These are phyloP conservation scores for Nicotiana paniculata DNA, from an alignment of 257 asterid genomes.

Conservation along the genomic window DNA sequence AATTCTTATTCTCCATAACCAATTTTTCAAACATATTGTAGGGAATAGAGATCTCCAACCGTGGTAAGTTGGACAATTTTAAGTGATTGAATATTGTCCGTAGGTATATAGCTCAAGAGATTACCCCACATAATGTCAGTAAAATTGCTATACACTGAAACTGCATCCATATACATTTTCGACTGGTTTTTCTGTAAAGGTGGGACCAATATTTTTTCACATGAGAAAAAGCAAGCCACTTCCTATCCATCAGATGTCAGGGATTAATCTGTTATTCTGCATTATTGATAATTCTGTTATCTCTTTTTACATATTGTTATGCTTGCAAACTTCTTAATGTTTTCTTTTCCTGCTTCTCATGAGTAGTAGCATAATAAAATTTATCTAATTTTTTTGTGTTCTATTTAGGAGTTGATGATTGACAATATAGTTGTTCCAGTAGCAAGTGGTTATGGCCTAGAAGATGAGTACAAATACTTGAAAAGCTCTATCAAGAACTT, in stretches of 20 bases:
- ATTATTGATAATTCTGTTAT: neutral
- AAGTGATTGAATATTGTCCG: neutral
- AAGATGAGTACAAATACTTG: conserved; percentile 70
- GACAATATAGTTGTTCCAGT: conserved; percentile 71
- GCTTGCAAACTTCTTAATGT: neutral
- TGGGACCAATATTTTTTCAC: neutral
- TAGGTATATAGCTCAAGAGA: neutral
- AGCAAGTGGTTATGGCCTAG: conserved; percentile 62
- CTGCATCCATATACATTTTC: neutral
- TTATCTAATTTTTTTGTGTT: neutral
- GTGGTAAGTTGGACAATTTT: neutral
- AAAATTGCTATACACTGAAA: neutral
- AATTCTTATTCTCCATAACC: too few species aligned
- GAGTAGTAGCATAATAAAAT: neutral
- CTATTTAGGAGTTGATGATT: conserved; percentile 65
- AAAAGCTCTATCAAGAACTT: conserved; percentile 68
- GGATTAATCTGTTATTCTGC: neutral
- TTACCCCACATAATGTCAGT: neutral
- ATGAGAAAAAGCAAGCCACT: neutral
- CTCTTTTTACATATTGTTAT: neutral
- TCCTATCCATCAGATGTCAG: neutral
- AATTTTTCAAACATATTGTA: too few species aligned
- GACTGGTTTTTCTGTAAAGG: neutral
- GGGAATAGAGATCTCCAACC: neutral
- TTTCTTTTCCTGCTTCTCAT: neutral